Percentiles rank a stretch among this genome's conserved stretches.
Evolutionary conservation across 306 rosid genomes (phyloP).

Genomic region (Phaseolus lunatus): DNA sequence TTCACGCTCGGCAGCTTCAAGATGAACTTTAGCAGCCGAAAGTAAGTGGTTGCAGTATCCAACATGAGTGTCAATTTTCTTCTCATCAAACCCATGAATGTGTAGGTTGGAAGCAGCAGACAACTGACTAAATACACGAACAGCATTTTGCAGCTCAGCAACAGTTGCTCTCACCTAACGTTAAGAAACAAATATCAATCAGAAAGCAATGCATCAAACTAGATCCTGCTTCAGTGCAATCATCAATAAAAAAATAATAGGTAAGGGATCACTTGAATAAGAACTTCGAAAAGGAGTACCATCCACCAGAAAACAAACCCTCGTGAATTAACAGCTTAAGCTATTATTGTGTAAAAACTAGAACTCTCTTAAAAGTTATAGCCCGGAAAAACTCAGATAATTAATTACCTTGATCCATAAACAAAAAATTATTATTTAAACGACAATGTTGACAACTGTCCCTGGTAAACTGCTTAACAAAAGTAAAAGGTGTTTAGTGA

Average conservation of each 20-base stretch:
- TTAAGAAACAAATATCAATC: constrained; percentile 37
- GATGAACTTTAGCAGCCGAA: constrained; percentile 88
- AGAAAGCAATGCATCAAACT: constrained; percentile 29
- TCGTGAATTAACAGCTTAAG: background rate
- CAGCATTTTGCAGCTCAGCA: constrained; percentile 93
- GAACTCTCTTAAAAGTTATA: background rate
- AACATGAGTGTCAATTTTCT: constrained; percentile 98
- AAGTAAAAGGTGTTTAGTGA: background rate
- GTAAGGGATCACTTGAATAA: constrained; percentile 1
- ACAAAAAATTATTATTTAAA: background rate
- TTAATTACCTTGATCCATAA: background rate
- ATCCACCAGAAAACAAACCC: constrained; percentile 3
- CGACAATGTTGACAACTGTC: background rate
- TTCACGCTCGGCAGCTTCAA: constrained; percentile 91
- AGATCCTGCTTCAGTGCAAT: background rate
- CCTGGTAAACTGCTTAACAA: background rate
- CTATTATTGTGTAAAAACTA: background rate
- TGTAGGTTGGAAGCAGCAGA: constrained; percentile 99
- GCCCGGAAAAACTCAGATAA: background rate
- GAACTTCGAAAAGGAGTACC: background rate
- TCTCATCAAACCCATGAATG: constrained; percentile 98
- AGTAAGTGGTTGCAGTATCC: constrained; percentile 93
- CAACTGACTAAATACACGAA: constrained; percentile 93
- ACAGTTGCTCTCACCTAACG: constrained; percentile 91
- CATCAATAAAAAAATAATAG: background rate